Percentiles rank a stretch among this genome's conserved stretches.
Conservation (phyloP, 2,329 filamentous ascomycete genomes). For the Xylaria sp. region DNA sequence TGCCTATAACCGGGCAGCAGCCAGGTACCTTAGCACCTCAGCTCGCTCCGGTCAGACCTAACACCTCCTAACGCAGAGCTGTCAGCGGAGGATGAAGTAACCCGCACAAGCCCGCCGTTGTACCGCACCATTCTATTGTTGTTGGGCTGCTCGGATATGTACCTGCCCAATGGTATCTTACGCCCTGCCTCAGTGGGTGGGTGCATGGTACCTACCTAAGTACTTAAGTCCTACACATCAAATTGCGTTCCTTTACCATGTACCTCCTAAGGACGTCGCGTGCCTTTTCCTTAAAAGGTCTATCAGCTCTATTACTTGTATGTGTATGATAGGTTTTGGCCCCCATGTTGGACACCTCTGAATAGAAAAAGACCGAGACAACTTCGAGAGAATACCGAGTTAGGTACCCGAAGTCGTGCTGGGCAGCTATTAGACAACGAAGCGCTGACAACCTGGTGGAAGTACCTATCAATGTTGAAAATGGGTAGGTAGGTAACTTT, state of each 20-base stretch:
- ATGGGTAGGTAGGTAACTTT: too few species aligned
- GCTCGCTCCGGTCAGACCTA: neutral
- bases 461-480: too few species aligned
- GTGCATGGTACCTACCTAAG: too few species aligned
- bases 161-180: too few species aligned
- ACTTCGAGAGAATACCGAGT: neutral
- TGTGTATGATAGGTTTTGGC: neutral
- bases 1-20: neutral
- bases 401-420: too few species aligned
- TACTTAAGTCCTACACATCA: too few species aligned
- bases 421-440: too few species aligned
- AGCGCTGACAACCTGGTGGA: too few species aligned
- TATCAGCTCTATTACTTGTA: neutral
- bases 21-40: neutral
- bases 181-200: too few species aligned
- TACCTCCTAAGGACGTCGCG: slow-evolving; percentile 5
- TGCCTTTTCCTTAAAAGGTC: slow-evolving; percentile 1
- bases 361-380: neutral
- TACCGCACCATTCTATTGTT: neutral
- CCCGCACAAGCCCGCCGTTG: neutral
- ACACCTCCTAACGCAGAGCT: neutral
- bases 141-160: neutral
- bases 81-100: neutral
- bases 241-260: neutral
- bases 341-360: slow-evolving; percentile 12